These are phyloP conservation scores for Boletellus emodensis DNA, from an alignment of 768 basidiomycete species.

Conservation along the genomic window DNA sequence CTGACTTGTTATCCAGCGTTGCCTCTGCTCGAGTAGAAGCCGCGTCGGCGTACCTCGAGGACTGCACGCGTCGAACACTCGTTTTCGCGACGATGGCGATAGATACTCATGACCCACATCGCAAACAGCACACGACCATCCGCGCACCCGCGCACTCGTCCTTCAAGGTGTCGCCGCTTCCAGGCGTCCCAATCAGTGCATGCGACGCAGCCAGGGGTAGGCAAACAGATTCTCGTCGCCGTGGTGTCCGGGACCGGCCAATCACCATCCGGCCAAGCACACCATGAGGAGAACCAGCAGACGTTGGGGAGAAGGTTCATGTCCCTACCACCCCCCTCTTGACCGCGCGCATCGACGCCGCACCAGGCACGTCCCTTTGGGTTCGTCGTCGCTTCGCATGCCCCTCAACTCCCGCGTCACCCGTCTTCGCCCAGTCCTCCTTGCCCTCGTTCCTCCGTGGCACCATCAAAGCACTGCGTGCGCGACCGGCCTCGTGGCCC, in stretches of 20 bases:
- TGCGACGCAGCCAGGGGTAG: slow-evolving; percentile 18
- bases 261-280: slow-evolving; percentile 37
- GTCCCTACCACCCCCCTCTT: slow-evolving; percentile 23
- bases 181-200: neutral
- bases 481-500: too few species aligned
- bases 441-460: neutral
- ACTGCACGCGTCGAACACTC: slow-evolving; percentile 7
- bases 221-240: slow-evolving; percentile 20
- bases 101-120: too few species aligned
- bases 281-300: slow-evolving; percentile 35
- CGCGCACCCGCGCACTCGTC: too few species aligned
- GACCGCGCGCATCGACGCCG: slow-evolving; percentile 23
- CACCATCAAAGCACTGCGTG: too few species aligned
- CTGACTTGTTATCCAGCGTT: slow-evolving; percentile 29
- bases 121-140: too few species aligned
- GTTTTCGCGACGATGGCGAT: too few species aligned
- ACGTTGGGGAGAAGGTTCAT: slow-evolving; percentile 31
- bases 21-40: slow-evolving; percentile 26
- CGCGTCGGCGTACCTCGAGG: slow-evolving; percentile 27
- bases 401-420: too few species aligned
- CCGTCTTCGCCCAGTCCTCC: too few species aligned
- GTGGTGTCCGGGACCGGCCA: slow-evolving; percentile 19
- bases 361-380: slow-evolving; percentile 18
- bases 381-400: too few species aligned
- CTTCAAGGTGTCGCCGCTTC: too few species aligned